Evolutionary conservation across 129 eudicot genomes (phyloP), one percentile per base, ranked within the genome.

Genomic region (Artemisia tridentata): DNA sequence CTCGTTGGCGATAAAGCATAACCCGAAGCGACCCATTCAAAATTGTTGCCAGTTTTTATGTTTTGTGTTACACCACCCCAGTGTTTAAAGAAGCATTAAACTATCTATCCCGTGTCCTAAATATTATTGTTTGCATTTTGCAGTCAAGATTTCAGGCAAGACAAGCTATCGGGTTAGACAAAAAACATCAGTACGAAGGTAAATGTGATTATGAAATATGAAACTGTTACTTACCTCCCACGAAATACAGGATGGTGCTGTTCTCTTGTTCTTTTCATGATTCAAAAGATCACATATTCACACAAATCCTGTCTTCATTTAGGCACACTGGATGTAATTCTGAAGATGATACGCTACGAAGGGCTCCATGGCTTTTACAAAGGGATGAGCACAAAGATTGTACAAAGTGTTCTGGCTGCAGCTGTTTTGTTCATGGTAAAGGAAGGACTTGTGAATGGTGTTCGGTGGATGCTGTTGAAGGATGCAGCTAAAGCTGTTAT

Each of bases 91-190:
- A 38, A 38, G 45, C 45, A 38, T 38, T 38, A 38, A 31, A 38
- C 45, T 38, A 7, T 38, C 9, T 34, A 34, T 38, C 11, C 2
- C 2, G 11, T 38, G 45, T 38, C 45, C 8, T 7, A 3, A 13
- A 50, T 13, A 51, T 51, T 51, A 5, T 65, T 67, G 48, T 68
- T 69, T 31, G 21, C 48, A 61, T 48, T 64, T 77, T 72, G 78
- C 91, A 93, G 98, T 75, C 98, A 19, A 87, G 98, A 64, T 92
- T 93, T 67, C 98, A 93, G 81, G 98, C 96, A 67, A 89, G 85
- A 78, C 98, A 89, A 79, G 83, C 74, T 11, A 69, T 78, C 57
- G 84, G 86, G 71, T 88, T 79, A 62, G 98, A 93, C 72, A 87
- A 87, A 71, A 84, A 75, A 71, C 96, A 78, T 80, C 92, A 93